phyloP scores from a whole-genome alignment of 2,329 filamentous ascomycete genomes.

The Tolypocladium inflatum region DNA sequence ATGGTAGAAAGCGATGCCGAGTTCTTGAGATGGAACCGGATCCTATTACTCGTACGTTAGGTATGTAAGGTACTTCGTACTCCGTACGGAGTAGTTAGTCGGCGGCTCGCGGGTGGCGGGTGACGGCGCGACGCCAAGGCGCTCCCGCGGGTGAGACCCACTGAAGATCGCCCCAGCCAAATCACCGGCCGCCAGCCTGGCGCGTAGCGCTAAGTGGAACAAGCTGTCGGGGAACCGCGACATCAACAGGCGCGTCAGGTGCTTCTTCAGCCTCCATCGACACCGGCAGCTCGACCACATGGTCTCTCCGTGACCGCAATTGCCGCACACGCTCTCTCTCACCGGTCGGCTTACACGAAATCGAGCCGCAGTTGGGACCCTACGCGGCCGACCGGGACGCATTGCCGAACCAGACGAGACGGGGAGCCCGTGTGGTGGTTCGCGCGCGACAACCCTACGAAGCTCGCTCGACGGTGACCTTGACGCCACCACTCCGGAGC shows the following conservation, averaged over 20 bases:
- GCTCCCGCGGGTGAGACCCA: neutral
- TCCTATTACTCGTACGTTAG: neutral
- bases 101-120: neutral
- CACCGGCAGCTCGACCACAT: neutral
- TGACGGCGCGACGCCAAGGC: neutral
- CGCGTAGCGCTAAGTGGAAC: constrained; percentile 1
- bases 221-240: neutral
- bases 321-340: neutral
- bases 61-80: no score
- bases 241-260: neutral
- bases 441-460: neutral
- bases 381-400: neutral
- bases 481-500: neutral
- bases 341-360: neutral
- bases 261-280: neutral
- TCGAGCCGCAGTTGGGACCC: neutral
- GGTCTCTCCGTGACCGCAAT: neutral
- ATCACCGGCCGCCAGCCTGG: neutral
- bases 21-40: neutral
- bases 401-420: neutral
- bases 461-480: neutral
- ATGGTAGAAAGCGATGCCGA: neutral
- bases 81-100: no score
- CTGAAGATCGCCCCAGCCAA: neutral
- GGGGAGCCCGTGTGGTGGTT: neutral